Base-by-base conservation (phyloP, 2,329 filamentous ascomycete genomes). In the Tolypocladium inflatum region DNA sequence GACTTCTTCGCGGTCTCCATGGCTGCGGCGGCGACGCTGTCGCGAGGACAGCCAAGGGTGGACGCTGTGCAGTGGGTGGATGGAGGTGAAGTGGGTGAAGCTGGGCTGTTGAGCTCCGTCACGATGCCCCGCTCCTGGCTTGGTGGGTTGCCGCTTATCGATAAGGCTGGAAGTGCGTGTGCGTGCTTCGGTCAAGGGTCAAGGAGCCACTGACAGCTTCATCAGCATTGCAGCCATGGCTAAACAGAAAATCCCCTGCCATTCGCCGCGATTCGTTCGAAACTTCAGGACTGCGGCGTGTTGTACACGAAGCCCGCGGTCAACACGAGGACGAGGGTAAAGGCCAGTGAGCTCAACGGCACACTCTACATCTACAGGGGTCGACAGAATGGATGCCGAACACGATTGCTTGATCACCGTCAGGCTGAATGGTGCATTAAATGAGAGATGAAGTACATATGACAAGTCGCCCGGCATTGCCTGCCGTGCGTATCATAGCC, bases 1-100 rank as follows among this genome's bases (percentile, higher is more conserved):
- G 68, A 65, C 58, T 68, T 71, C 50, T 68, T 60, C 59, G 68
- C 68, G 30, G 67, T 64, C 61, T 62, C 67, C 68, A 58, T 60
- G 48, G 42, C 26, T 50, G 54, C 38, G 26, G 54, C 35, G 39
- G 51, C 51, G 51, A 48, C 23, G 39, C 38, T n/a, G 30, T 15
- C 33, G 26, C 42, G n/a, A n/a, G 6, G 48, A 37, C 48, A 52
- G 30, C 48, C 19, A 35, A 15, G 21, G 45, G 30, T 21, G 30
- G 30, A 33, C 26, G 30, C 30, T n/a, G 30, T n/a, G 48, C 48
- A 21, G 9, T 35, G 48, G 30, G 35, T 51, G 26, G 26, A 35
- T n/a, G 48, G 48, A 30, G 26, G 48, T 17, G 37, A 35, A 51
- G 45, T 6, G 9, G 48, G 48, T 19, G 38, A 39, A 39, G 38